These are phyloP conservation scores for Sungouiella thailandica DNA, from an alignment of 805 yeast species.

Conservation along the genomic window DNA sequence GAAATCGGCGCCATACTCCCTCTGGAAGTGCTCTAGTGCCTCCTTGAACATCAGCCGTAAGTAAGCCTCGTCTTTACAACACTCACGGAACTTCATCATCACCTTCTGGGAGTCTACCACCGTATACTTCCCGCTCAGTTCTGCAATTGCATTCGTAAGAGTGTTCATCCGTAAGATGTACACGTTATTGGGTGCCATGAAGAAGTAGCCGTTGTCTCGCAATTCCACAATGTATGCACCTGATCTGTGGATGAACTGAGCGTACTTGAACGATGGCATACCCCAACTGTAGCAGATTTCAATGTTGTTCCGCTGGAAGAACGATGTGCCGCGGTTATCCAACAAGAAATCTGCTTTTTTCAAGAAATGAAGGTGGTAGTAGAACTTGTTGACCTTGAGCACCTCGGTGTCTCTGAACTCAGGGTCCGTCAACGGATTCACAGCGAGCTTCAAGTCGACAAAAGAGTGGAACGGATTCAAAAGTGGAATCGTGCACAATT, in stretches of 20 bases:
- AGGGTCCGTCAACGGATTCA: constrained; percentile 67
- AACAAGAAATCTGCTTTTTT: constrained; percentile 68
- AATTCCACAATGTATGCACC: constrained; percentile 90
- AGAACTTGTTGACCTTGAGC: constrained; percentile 51
- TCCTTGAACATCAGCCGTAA: constrained; percentile 52
- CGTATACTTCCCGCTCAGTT: constrained; percentile 21
- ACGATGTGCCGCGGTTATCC: constrained; percentile 72
- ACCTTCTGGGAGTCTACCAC: constrained; percentile 66
- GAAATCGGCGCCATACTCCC: constrained; percentile 21
- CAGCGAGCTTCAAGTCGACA: constrained; percentile 57
- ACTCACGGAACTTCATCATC: constrained; percentile 61
- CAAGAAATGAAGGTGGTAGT: constrained; percentile 73
- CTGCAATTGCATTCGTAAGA: constrained; percentile 22
- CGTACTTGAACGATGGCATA: constrained; percentile 69
- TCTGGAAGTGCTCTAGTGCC: constrained; percentile 48
- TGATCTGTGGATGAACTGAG: constrained; percentile 84
- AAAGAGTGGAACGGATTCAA: constrained; percentile 86
- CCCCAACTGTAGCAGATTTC: constrained; percentile 92
- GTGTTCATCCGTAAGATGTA: constrained; percentile 72
- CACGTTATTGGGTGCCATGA: constrained; percentile 82
- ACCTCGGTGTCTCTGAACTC: constrained; percentile 43
- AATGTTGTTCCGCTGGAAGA: constrained; percentile 49
- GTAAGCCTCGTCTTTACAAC: constrained; percentile 49
- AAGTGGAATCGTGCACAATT: constrained; percentile 68
- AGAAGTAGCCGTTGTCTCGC: constrained; percentile 69